These are phyloP conservation scores for Candida succiphila DNA, from an alignment of 805 yeast species.

Conservation along the genomic window DNA sequence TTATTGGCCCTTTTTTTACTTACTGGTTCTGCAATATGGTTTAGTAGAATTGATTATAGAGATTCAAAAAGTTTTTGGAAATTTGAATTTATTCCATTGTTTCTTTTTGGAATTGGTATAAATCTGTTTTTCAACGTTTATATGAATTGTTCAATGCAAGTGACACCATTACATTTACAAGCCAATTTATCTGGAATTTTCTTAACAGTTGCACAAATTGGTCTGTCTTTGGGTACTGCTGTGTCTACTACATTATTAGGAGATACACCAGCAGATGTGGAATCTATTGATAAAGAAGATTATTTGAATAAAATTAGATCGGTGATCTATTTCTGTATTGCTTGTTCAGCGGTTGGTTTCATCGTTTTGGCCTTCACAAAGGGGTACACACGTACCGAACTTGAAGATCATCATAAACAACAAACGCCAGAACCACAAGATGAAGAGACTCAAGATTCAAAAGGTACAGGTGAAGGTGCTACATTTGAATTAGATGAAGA, in stretches of 20 bases:
- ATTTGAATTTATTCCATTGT: slow-evolving; percentile 14
- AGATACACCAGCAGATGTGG: background rate
- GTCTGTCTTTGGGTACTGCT: slow-evolving; percentile 1
- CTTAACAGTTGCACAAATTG: background rate
- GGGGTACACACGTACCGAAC: too few relatives aligned
- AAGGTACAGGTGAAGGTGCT: too few relatives aligned
- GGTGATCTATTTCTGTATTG: too few relatives aligned
- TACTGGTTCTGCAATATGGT: slow-evolving; percentile 9
- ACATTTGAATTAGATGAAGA: too few relatives aligned
- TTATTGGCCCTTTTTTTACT: slow-evolving; percentile 5
- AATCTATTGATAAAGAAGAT: too few relatives aligned
- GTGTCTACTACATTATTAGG: background rate
- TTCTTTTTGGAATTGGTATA: slow-evolving; percentile 10
- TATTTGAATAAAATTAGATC: too few relatives aligned
- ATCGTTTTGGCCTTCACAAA: too few relatives aligned
- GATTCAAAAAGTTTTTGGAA: slow-evolving; percentile 12
- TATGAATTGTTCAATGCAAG: slow-evolving; percentile 19
- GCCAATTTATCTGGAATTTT: too few relatives aligned
- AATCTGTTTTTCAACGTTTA: slow-evolving; percentile 26
- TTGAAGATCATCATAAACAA: too few relatives aligned
- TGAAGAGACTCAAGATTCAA: too few relatives aligned
- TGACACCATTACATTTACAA: slow-evolving; percentile 1
- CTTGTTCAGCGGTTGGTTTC: too few relatives aligned
- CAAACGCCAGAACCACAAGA: too few relatives aligned
- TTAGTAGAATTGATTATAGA: slow-evolving; percentile 9